A percentile compares a stretch with the other conserved stretches of the same genome.
Conservation (phyloP, 305 asterid genomes). For the Lippia alba region DNA sequence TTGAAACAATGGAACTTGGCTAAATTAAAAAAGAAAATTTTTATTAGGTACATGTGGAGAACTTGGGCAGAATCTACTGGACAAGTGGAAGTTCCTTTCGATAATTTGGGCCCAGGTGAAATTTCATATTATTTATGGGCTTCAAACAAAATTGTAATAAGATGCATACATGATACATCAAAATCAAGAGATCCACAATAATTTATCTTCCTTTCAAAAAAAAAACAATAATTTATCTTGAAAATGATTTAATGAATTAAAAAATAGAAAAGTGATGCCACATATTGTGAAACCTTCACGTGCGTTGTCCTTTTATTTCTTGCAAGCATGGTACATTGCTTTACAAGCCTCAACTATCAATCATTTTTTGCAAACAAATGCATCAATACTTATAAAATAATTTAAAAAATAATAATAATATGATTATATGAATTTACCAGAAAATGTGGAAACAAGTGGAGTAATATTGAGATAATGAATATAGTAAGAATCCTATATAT, state of each 20-base stretch:
- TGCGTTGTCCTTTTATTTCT: constrained; percentile 36
- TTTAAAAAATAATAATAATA: not conserved
- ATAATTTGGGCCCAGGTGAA: not conserved
- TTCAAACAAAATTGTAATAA: not conserved
- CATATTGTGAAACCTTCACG: not conserved
- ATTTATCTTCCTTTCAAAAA: no score
- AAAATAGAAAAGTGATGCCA: not conserved
- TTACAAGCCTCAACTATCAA: constrained; percentile 36
- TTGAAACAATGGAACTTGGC: no score
- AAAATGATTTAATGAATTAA: constrained; percentile 6
- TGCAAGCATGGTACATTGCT: constrained; percentile 45
- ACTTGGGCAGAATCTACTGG: not conserved
- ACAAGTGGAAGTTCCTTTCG: not conserved
- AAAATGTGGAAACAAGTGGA: not conserved
- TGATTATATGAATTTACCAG: not conserved
- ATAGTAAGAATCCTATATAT: not conserved
- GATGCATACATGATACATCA: constrained; percentile 17
- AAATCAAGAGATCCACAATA: constrained; percentile 3
- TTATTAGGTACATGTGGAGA: not conserved
- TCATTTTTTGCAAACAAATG: constrained; percentile 9
- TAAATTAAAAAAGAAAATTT: no score
- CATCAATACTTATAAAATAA: not conserved
- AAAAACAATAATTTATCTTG: constrained; percentile 3
- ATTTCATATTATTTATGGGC: not conserved
- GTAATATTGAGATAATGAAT: not conserved